Percentiles rank a stretch among this genome's conserved stretches.
Conservation (phyloP, 768 basidiomycete genomes). For the Mycena maculata region DNA sequence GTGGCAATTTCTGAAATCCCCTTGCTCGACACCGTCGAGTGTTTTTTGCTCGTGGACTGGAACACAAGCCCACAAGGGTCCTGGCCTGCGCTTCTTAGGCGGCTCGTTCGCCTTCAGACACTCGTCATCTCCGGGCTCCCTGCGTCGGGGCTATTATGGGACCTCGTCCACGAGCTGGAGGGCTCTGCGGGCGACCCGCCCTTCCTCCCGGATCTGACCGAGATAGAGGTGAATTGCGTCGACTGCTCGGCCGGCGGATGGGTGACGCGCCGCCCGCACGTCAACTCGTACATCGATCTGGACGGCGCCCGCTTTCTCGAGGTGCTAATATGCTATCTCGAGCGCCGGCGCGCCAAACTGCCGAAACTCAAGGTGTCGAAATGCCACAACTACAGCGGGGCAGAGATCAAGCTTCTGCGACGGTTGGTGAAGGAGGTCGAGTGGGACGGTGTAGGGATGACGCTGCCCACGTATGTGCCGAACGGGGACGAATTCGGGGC, state of each 20-base stretch:
- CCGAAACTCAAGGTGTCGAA: conserved; percentile 3
- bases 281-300: conserved; percentile 23
- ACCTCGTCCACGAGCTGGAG: conserved; percentile 8
- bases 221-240: background rate
- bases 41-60: conserved; percentile 17
- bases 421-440: conserved; percentile 8
- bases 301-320: conserved; percentile 25
- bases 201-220: conserved; percentile 7
- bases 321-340: conserved; percentile 20
- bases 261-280: background rate
- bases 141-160: conserved; percentile 15
- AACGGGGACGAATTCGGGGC: conserved; percentile 24
- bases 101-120: background rate
- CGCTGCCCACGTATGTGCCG: background rate
- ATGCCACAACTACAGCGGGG: conserved; percentile 4
- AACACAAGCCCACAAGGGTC: background rate
- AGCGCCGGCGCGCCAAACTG: conserved; percentile 4
- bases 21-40: conserved; percentile 1
- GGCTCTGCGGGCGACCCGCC: background rate
- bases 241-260: conserved; percentile 17
- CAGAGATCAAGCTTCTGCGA: conserved; percentile 24
- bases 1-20: conserved; percentile 1
- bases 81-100: conserved; percentile 13
- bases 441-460: conserved; percentile 18
- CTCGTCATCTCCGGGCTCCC: conserved; percentile 15